Percentiles rank a stretch among this genome's conserved stretches.
These are phyloP conservation scores for Dendrostoma leiphaemia DNA, from an alignment of 2,329 filamentous ascomycete species.

Conservation along the genomic window DNA sequence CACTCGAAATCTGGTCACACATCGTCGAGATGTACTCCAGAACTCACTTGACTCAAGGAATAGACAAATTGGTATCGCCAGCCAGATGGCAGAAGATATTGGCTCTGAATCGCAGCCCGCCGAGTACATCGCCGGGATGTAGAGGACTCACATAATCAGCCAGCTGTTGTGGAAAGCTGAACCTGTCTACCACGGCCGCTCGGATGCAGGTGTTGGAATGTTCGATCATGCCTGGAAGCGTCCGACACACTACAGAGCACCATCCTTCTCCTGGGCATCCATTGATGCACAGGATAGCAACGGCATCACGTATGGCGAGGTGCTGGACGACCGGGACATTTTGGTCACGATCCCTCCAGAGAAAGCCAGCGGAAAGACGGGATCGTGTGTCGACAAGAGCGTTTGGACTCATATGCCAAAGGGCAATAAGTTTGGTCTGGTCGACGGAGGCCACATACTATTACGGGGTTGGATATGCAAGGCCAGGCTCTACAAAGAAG, in stretches of 20 bases:
- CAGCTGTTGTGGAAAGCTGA: constrained; percentile 9
- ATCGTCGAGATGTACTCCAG: constrained; percentile 5
- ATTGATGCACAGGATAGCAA: neutral
- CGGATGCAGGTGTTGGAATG: neutral
- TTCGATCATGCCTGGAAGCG: neutral
- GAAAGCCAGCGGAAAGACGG: too few relatives aligned
- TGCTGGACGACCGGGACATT: neutral
- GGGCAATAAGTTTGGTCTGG: too few relatives aligned
- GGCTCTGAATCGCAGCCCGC: neutral
- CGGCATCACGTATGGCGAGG: constrained; percentile 1
- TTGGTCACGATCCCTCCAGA: too few relatives aligned
- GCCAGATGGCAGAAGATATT: neutral
- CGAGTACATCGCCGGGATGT: constrained; percentile 6
- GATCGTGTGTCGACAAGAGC: too few relatives aligned
- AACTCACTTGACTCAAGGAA: neutral
- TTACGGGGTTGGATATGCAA: too few relatives aligned
- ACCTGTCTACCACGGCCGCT: neutral
- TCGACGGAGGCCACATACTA: too few relatives aligned
- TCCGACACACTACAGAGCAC: neutral
- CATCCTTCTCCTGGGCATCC: constrained; percentile 14
- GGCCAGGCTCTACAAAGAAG: too few relatives aligned
- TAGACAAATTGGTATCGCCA: constrained; percentile 14
- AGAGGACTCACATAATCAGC: neutral
- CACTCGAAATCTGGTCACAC: constrained; percentile 1
- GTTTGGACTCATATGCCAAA: too few relatives aligned